These are phyloP conservation scores for Tetrahymena malaccensis DNA, from an alignment of 73 alveolate species.

Conservation along the genomic window DNA sequence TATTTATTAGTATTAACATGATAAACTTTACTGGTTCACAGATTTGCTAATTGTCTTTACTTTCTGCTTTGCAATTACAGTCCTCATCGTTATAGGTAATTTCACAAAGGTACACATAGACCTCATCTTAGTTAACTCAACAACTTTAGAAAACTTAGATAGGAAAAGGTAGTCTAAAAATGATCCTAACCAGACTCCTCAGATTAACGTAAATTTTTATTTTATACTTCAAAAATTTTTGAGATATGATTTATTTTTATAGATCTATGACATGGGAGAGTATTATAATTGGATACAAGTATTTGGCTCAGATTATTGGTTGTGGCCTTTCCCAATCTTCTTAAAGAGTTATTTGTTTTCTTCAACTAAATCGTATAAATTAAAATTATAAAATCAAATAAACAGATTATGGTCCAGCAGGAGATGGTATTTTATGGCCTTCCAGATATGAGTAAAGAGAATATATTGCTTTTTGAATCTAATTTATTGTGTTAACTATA, in stretches of 20 bases:
- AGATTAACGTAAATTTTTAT: background rate
- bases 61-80: slow-evolving; percentile 42
- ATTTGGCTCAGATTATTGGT: slow-evolving; percentile 80
- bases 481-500: background rate
- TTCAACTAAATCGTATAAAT: no score
- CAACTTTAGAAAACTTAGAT: slow-evolving; percentile 91
- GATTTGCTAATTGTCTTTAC: background rate
- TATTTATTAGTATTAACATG: background rate
- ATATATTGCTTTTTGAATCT: background rate
- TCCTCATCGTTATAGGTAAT: slow-evolving; percentile 61
- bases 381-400: no score
- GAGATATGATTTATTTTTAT: background rate
- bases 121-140: slow-evolving; percentile 71
- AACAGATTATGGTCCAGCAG: slow-evolving; percentile 67
- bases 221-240: no score
- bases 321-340: slow-evolving; percentile 81
- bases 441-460: background rate
- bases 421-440: slow-evolving; percentile 92
- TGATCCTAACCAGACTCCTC: slow-evolving; percentile 3
- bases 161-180: slow-evolving; percentile 41
- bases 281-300: slow-evolving; percentile 72
- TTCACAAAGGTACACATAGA: slow-evolving; percentile 79
- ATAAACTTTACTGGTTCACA: background rate
- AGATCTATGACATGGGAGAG: slow-evolving; percentile 69
- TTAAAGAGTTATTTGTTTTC: background rate